Evolutionary conservation across 208 protist species (phyloP).

Genomic region (Leishmania guyanensis): DNA sequence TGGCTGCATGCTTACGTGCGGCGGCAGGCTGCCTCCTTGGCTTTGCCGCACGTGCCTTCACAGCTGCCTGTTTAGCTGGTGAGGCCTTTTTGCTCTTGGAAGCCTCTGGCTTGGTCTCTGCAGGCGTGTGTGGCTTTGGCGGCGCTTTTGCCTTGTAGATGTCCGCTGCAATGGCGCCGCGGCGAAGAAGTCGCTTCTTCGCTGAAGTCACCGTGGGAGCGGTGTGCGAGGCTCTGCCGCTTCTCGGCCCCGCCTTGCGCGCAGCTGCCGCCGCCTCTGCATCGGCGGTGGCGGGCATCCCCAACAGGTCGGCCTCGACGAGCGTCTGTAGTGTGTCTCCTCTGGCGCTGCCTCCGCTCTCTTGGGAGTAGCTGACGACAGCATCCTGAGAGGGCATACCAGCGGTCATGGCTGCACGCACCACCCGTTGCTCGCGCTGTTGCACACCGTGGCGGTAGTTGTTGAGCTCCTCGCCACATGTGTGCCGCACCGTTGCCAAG

Average conservation of each 20-base stretch:
- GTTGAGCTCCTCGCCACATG: slow-evolving; percentile 45
- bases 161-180: neutral
- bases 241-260: neutral
- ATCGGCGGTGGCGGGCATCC: slow-evolving; percentile 40
- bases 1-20: neutral
- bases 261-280: slow-evolving; percentile 29
- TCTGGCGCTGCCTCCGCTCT: slow-evolving; percentile 4
- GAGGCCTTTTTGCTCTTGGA: slow-evolving; percentile 2
- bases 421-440: slow-evolving; percentile 28
- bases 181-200: neutral
- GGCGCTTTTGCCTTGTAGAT: neutral
- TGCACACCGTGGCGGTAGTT: slow-evolving; percentile 44
- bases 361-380: slow-evolving; percentile 15
- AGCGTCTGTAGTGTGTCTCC: slow-evolving; percentile 9
- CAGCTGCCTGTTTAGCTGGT: slow-evolving; percentile 16
- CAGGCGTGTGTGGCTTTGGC: neutral
- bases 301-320: slow-evolving; percentile 28
- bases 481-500: slow-evolving; percentile 49
- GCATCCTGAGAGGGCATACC: neutral
- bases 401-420: slow-evolving; percentile 8
- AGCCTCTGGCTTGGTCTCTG: neutral
- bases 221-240: neutral
- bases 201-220: neutral
- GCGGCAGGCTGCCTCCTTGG: neutral
- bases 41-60: neutral